Evolutionary conservation across 73 alveolate species (phyloP), one percentile per base, ranked within the genome.

Genomic region (Paramecium tetraurelia): DNA sequence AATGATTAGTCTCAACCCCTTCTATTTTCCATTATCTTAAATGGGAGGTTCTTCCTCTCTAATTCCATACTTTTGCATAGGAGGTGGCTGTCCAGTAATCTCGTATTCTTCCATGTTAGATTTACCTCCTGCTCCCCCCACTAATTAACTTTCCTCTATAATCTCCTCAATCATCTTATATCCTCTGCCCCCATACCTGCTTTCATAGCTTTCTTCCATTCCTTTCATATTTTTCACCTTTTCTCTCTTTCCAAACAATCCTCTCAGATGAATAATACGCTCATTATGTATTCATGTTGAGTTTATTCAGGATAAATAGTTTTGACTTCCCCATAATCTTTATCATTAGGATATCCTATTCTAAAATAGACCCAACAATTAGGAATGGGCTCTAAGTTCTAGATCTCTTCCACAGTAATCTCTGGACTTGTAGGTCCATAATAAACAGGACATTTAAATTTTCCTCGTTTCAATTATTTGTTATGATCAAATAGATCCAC

Each of bases 361-460:
- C 98, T 93, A 68, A 94, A 69, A 69, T 93, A 95, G 20, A 95
- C 44, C 86, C 90, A 72, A 14, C 95, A 86, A 77, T 95, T 94
- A 41, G 93, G 96, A 27, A 94, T 76, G 4, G 97, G 96, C 22
- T 59, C 92, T 7, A 95, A 90, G n/a, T 86, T 94, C 53, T 86
- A 58, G 0, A 96, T 95, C 59, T 95, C 98, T 44, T 96, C 94
- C 27, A 94, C 93, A 50, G 95, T 94, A 5, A 95, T 40, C 20
- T 85, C 92, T 16, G 96, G 93, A 33, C 86, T 92, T 24, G 98
- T 96, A 29, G 96, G 96, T 5, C 97, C 96, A 72, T 86, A 92
- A 85, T 96, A 96, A 4, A 96, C 86, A 5, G 99, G 99, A 85
- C 96, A 46, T 72, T 95, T 94, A 93, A 95, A 96, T 76, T 92